A percentile compares a stretch with the other conserved stretches of the same genome.
Conservation (phyloP, 202 grass and related monocot genomes). For the Panicum hallii region DNA sequence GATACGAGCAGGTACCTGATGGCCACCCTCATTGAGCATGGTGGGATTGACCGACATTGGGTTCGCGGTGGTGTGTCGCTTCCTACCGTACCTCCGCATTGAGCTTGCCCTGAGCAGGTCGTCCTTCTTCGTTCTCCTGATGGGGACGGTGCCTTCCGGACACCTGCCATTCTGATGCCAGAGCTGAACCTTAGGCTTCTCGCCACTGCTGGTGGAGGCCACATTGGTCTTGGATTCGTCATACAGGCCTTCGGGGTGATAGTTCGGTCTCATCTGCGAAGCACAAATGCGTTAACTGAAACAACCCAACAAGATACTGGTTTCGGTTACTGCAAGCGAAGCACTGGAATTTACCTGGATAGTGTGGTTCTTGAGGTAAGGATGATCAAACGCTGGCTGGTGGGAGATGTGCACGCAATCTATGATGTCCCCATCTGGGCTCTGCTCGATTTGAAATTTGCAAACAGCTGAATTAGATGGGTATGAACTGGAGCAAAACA, state of each 20-base stretch:
- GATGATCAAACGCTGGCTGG: slow-evolving; percentile 94
- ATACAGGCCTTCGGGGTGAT: slow-evolving; percentile 73
- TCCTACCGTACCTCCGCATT: slow-evolving; percentile 77
- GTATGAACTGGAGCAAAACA: not conserved
- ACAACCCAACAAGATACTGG: not conserved
- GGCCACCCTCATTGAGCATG: slow-evolving; percentile 87
- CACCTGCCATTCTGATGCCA: slow-evolving; percentile 88
- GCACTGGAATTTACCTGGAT: slow-evolving; percentile 65
- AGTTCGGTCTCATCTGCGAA: slow-evolving; percentile 76
- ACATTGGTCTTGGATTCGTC: slow-evolving; percentile 64
- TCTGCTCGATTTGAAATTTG: slow-evolving; percentile 58
- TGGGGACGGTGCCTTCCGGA: slow-evolving; percentile 65
- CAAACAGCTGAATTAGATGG: slow-evolving; percentile 25
- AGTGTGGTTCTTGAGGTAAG: slow-evolving; percentile 90
- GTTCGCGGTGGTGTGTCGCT: slow-evolving; percentile 70
- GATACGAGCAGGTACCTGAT: slow-evolving; percentile 66
- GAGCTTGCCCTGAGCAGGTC: slow-evolving; percentile 89
- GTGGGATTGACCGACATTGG: slow-evolving; percentile 71
- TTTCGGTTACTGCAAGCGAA: slow-evolving; percentile 16
- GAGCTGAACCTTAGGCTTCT: slow-evolving; percentile 70
- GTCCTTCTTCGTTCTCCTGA: slow-evolving; percentile 78
- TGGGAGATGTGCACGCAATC: slow-evolving; percentile 90
- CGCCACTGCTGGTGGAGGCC: slow-evolving; percentile 35
- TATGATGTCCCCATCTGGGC: slow-evolving; percentile 92
- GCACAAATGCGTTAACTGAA: not conserved